These are phyloP conservation scores for Talaromyces sp. DNA, from an alignment of 2,329 filamentous ascomycete species.

Conservation along the genomic window DNA sequence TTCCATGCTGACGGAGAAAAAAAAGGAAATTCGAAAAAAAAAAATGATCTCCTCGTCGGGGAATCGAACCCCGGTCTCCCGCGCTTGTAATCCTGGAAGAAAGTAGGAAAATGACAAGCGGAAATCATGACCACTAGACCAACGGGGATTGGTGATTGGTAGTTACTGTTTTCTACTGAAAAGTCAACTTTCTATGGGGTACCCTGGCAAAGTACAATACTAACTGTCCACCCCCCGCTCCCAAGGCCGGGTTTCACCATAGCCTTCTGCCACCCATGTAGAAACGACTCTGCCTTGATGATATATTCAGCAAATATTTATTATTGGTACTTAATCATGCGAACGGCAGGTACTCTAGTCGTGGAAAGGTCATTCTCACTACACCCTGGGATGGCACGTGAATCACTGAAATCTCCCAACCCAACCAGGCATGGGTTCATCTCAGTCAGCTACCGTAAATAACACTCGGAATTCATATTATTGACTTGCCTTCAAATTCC, in stretches of 20 bases:
- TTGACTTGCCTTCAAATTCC: not conserved
- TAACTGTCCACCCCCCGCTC: too few species aligned
- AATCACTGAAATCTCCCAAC: not conserved
- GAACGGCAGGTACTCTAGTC: slow-evolving; percentile 12
- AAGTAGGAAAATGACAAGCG: too few species aligned
- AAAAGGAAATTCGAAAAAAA: too few species aligned
- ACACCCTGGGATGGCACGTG: not conserved
- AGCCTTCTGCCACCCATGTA: too few species aligned
- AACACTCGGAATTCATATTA: not conserved
- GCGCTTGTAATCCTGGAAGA: slow-evolving; percentile 10
- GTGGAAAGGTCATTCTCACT: slow-evolving; percentile 22
- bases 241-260: too few species aligned
- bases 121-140: too few species aligned
- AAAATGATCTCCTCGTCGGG: slow-evolving; percentile 13
- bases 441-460: not conserved
- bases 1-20: too few species aligned
- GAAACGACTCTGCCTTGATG: too few species aligned
- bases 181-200: too few species aligned
- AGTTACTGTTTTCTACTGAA: too few species aligned
- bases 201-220: too few species aligned
- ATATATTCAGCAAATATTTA: too few species aligned
- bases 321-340: slow-evolving; percentile 8
- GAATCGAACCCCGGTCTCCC: slow-evolving; percentile 22
- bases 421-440: not conserved
- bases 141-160: not conserved